Percentiles rank a stretch among this genome's conserved stretches.
Conservation (phyloP, 306 rosid species). For the Trichosanthes truncata region DNA sequence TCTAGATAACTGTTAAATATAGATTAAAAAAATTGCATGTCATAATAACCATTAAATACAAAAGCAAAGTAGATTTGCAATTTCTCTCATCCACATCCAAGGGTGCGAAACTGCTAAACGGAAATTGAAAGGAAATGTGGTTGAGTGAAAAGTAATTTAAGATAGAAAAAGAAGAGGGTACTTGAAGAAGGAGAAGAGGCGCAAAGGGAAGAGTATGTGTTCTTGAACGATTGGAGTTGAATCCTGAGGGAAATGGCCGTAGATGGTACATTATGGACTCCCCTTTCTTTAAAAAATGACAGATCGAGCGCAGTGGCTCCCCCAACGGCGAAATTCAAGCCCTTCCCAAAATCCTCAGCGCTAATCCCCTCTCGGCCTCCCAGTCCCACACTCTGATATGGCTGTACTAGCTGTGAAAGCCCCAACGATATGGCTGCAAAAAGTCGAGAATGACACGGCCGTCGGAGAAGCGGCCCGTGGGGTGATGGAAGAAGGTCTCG, state of each 20-base stretch:
- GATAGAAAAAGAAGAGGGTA: slow-evolving; percentile 1
- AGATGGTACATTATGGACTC: background rate
- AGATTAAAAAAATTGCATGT: no score
- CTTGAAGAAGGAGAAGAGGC: slow-evolving; percentile 22
- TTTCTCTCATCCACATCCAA: no score
- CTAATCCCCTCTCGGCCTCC: background rate
- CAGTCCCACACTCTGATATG: slow-evolving; percentile 24
- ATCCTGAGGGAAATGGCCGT: slow-evolving; percentile 11
- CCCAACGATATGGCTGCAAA: slow-evolving; percentile 38
- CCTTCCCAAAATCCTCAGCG: slow-evolving; percentile 11
- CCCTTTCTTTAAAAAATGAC: slow-evolving; percentile 22
- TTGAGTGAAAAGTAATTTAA: no score
- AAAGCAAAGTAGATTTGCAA: no score
- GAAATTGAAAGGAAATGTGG: no score
- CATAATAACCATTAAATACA: no score
- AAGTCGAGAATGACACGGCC: slow-evolving; percentile 17
- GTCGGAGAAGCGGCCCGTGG: slow-evolving; percentile 24
- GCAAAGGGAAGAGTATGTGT: slow-evolving; percentile 26
- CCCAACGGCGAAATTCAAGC: slow-evolving; percentile 41
- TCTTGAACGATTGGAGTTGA: slow-evolving; percentile 41
- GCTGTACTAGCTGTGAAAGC: slow-evolving; percentile 27
- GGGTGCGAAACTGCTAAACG: no score
- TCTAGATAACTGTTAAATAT: no score
- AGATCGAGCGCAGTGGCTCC: slow-evolving; percentile 49
- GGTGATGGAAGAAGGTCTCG: slow-evolving; percentile 19